A percentile compares a stretch with the other conserved stretches of the same genome.
These are phyloP conservation scores for Protomyces inouyei DNA, from an alignment of 1,139 yeast species.

Conservation along the genomic window DNA sequence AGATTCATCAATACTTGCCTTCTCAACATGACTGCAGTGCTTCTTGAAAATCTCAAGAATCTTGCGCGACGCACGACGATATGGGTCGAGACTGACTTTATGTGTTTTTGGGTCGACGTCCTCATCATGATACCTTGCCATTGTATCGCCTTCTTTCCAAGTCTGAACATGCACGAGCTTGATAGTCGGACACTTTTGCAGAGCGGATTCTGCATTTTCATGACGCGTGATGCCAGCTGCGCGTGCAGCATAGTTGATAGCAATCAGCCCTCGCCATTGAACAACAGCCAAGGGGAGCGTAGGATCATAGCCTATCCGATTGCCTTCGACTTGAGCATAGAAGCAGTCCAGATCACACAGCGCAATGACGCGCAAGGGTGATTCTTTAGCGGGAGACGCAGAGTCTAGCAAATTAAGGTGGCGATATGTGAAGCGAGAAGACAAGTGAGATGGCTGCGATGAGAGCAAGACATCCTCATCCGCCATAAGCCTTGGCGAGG, in stretches of 20 bases:
- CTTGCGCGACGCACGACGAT: constrained; percentile 78
- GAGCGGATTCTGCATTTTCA: constrained; percentile 66
- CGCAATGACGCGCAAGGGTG: constrained; percentile 61
- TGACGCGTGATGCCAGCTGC: constrained; percentile 73
- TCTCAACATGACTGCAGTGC: constrained; percentile 66
- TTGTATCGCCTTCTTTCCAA: constrained; percentile 75
- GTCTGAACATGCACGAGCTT: constrained; percentile 91
- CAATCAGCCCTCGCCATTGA: constrained; percentile 86
- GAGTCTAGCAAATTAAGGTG: constrained; percentile 15
- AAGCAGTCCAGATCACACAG: constrained; percentile 91
- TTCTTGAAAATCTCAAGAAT: constrained; percentile 58
- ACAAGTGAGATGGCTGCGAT: background rate
- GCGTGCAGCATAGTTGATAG: constrained; percentile 46
- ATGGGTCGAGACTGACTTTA: constrained; percentile 87
- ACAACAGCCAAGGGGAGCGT: constrained; percentile 88
- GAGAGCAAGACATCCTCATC: background rate
- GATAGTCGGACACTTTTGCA: constrained; percentile 65
- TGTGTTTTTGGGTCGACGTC: constrained; percentile 47
- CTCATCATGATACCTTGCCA: constrained; percentile 64
- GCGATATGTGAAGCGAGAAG: constrained; percentile 12
- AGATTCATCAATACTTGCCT: constrained; percentile 94
- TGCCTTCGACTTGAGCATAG: constrained; percentile 85
- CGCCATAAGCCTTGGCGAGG: background rate
- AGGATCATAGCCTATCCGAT: constrained; percentile 57
- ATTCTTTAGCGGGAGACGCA: constrained; percentile 19